Evolutionary conservation across 257 asterid genomes (phyloP).

Genomic region (Scutellaria minor): DNA sequence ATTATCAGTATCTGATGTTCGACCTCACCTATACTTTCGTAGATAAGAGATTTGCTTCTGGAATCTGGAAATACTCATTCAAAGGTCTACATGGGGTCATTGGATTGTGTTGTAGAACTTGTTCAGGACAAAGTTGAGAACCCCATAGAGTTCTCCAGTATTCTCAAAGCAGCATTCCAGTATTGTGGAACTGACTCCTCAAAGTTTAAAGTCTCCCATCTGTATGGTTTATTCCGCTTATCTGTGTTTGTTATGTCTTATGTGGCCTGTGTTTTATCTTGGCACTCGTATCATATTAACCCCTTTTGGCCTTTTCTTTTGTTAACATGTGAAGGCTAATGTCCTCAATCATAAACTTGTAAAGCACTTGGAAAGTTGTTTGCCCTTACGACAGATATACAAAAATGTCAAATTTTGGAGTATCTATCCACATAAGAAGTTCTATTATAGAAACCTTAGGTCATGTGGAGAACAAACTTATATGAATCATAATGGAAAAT

Average conservation of each 20-base stretch:
- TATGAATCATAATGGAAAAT: neutral
- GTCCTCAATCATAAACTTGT: constrained; percentile 19
- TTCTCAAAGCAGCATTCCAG: constrained; percentile 81
- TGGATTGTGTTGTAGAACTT: constrained; percentile 67
- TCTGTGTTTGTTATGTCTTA: constrained; percentile 25
- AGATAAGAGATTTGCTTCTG: constrained; percentile 85
- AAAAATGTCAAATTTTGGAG: constrained; percentile 11
- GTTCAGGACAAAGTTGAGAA: constrained; percentile 85
- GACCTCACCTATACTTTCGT: constrained; percentile 45
- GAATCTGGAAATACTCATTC: constrained; percentile 67
- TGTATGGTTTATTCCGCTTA: constrained; percentile 60
- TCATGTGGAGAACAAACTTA: neutral
- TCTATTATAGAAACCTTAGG: constrained; percentile 7
- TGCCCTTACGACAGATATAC: neutral
- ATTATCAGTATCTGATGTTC: constrained; percentile 42
- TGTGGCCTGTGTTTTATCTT: constrained; percentile 22
- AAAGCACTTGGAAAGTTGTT: neutral
- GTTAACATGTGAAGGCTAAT: constrained; percentile 27
- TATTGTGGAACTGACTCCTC: constrained; percentile 72
- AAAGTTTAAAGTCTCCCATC: constrained; percentile 79
- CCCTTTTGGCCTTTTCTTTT: neutral
- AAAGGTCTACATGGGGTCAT: constrained; percentile 60
- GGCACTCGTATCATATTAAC: neutral
- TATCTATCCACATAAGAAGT: constrained; percentile 23
- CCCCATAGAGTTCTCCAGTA: constrained; percentile 82